Percentiles rank a stretch among this genome's conserved stretches.
Evolutionary conservation across 768 basidiomycete genomes (phyloP).

Genomic region (Tricholoma flavovirens): DNA sequence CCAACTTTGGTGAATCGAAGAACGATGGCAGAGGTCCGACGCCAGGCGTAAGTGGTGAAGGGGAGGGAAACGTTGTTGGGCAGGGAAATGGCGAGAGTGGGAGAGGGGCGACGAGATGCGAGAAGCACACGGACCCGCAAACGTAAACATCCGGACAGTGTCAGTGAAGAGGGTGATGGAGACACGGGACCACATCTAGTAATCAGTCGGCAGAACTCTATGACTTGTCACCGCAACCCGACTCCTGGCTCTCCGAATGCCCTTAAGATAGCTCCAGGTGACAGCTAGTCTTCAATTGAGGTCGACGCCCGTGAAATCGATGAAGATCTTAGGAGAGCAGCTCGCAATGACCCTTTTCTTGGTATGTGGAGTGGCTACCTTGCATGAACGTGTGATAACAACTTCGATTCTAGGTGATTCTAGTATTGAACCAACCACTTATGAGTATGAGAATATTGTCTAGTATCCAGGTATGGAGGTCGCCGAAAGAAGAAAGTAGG

Average conservation of each 20-base stretch:
- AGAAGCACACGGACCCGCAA: background rate
- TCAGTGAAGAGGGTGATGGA: background rate
- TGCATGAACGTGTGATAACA: background rate
- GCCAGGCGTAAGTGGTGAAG: background rate
- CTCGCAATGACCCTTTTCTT: background rate
- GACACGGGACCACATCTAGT: background rate
- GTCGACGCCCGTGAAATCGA: background rate
- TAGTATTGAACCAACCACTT: background rate
- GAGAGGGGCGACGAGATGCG: background rate
- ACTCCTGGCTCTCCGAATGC: background rate
- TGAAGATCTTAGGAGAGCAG: background rate
- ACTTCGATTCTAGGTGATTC: background rate
- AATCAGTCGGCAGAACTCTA: background rate
- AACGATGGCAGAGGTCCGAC: background rate
- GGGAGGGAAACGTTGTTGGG: background rate
- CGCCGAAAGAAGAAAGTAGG: constrained; percentile 1
- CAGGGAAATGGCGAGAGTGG: background rate
- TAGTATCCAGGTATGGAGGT: background rate
- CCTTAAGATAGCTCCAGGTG: background rate
- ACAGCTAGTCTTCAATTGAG: background rate
- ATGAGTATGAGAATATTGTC: background rate
- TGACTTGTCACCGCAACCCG: background rate
- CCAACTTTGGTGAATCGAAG: background rate
- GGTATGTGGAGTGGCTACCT: background rate
- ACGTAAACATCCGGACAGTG: background rate